phyloP scores from a whole-genome alignment of 305 asterid species.

The Fraxinus greggii region DNA sequence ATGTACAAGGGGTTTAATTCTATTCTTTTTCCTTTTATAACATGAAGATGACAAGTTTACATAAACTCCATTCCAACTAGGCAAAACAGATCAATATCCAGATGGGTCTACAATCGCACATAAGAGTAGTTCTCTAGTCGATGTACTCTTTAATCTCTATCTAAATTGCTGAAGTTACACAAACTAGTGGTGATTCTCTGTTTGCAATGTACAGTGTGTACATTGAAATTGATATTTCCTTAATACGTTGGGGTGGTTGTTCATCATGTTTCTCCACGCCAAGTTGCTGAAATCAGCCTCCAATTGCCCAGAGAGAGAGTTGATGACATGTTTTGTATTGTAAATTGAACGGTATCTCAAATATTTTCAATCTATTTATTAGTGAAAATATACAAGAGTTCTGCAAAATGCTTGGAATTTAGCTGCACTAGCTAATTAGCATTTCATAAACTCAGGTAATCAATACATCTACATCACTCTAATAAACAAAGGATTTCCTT shows the following conservation, averaged over 20 bases:
- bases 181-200: background rate
- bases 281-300: background rate
- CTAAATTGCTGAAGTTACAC: background rate
- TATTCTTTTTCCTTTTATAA: no score
- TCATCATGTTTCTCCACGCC: background rate
- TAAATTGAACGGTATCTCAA: background rate
- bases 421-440: background rate
- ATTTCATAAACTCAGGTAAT: background rate
- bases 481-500: background rate
- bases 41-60: background rate
- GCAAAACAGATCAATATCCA: background rate
- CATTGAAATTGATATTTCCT: background rate
- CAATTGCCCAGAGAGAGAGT: background rate
- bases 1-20: no score
- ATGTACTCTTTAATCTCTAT: background rate
- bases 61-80: background rate
- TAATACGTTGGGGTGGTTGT: background rate
- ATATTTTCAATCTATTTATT: background rate
- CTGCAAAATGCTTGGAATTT: background rate
- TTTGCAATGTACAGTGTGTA: background rate
- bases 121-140: background rate
- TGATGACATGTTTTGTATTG: background rate
- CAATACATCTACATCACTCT: background rate
- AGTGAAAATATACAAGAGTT: background rate
- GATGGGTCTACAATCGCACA: background rate